Percentiles rank a stretch among this genome's conserved stretches.
Conservation (phyloP, 371 early-diverging fungal genomes). For the Massospora cicadina region DNA sequence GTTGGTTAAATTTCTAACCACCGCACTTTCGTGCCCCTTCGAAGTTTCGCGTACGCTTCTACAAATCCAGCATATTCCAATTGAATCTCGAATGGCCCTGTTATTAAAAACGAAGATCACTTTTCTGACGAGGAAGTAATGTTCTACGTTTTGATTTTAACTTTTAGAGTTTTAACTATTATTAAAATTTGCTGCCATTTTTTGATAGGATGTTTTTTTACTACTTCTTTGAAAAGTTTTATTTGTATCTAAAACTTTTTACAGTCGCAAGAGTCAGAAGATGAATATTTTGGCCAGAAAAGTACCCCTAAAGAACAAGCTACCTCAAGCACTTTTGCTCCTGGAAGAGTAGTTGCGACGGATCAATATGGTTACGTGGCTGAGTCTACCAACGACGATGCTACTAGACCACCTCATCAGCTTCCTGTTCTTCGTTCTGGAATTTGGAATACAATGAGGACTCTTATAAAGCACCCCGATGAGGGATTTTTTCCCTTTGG, state of each 20-base stretch:
- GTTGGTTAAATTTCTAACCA: slow-evolving; percentile 37
- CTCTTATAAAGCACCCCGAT: slow-evolving; percentile 30
- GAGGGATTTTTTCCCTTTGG: slow-evolving; percentile 42
- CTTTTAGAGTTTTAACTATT: background rate
- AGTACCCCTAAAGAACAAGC: slow-evolving; percentile 11
- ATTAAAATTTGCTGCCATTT: too few relatives aligned
- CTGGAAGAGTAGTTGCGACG: slow-evolving; percentile 15
- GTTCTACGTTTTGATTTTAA: background rate
- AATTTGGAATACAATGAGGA: slow-evolving; percentile 26
- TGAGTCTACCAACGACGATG: slow-evolving; percentile 26
- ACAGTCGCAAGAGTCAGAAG: background rate
- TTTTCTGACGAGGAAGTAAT: slow-evolving; percentile 7
- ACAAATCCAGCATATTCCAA: slow-evolving; percentile 63
- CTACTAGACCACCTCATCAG: slow-evolving; percentile 33
- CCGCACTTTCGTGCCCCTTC: slow-evolving; percentile 48
- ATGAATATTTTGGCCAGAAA: background rate
- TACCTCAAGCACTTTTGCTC: slow-evolving; percentile 17
- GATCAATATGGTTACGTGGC: slow-evolving; percentile 40
- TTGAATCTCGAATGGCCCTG: background rate
- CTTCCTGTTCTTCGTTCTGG: slow-evolving; percentile 38
- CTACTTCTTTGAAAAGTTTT: too few relatives aligned
- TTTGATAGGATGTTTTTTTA: too few relatives aligned
- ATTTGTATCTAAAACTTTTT: background rate
- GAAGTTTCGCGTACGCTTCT: slow-evolving; percentile 55
- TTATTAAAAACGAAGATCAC: slow-evolving; percentile 8